Conservation (phyloP, 768 basidiomycete species). For the Pluteus cervinus region DNA sequence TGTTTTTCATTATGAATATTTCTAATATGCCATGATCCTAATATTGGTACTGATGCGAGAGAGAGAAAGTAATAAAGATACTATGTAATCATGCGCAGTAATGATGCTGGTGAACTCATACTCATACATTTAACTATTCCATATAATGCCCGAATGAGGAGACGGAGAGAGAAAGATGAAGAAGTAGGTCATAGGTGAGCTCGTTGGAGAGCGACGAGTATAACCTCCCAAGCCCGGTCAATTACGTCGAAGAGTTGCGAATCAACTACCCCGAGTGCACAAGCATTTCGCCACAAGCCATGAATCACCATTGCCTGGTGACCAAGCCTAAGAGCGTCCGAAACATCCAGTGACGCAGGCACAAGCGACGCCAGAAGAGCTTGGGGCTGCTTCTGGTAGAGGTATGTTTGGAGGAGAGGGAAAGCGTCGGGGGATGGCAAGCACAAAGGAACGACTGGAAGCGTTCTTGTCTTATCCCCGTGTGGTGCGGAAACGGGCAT, state of each 20-base stretch:
- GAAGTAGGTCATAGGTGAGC: too few relatives aligned
- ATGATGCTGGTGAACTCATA: too few relatives aligned
- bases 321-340: constrained; percentile 9
- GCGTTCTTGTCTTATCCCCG: constrained; percentile 11
- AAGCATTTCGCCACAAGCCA: constrained; percentile 47
- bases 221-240: constrained; percentile 45
- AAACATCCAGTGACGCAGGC: constrained; percentile 19
- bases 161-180: too few relatives aligned
- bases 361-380: constrained; percentile 34
- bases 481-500: constrained; percentile 25
- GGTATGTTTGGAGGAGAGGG: constrained; percentile 37
- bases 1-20: too few relatives aligned
- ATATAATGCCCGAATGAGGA: too few relatives aligned
- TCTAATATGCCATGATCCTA: too few relatives aligned
- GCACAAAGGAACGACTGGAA: constrained; percentile 43
- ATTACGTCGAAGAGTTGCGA: constrained; percentile 37
- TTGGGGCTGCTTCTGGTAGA: constrained; percentile 41
- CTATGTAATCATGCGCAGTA: too few relatives aligned
- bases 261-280: constrained; percentile 45
- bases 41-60: too few relatives aligned
- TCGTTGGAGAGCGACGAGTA: constrained; percentile 31
- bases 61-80: too few relatives aligned
- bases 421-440: constrained; percentile 51
- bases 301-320: constrained; percentile 14
- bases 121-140: too few relatives aligned